Base-by-base conservation (phyloP, 805 yeast species). In the Pichia manshurica region DNA sequence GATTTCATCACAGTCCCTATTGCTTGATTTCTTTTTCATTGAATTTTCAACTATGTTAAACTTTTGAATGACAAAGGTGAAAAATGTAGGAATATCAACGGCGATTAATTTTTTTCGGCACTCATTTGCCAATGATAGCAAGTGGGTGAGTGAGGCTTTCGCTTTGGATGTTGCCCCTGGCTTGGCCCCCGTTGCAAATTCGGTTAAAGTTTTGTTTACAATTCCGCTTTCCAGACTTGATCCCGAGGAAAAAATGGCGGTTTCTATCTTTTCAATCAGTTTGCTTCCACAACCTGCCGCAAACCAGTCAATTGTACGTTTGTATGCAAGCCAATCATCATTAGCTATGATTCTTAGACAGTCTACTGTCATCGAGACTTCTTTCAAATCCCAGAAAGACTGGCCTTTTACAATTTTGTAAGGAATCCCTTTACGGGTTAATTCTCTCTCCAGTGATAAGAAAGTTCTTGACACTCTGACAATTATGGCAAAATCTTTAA, bases 331-430 rank as follows among this genome's bases (percentile, higher is more conserved):
- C 48, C 74, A 67, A 59, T 88, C 96, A 45, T 73, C 77, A 23
- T 82, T 75, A 4, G 77, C 71, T 5, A 86, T 68, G 1, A 82
- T 78, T 29, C 88, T 72, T 23, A 91, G 59, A 53, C 81, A 79
- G 57, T 83, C 85, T 38, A 88, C 51, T 48, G 86, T 71, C 0
- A 77, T 65, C 20, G 71, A 69, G 15, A 87, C 81, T 57, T 87
- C 96, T 47, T 76, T 77, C 36, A 83, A 64, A 36, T 84, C 87
- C 91, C 95, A 87, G 57, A 88, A 86, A 1, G 88, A 82, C 39
- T 71, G 71, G 0, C 96, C 96, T 45, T 82, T 81, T 0, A 84
- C 71, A 49, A 89, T 74, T 8, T 67, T 65, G 56, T 86, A 85
- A 0, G 93, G 89, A 2, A 89, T 73, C 4, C 75, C 68, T 2